These are phyloP conservation scores for Citrullus mucosospermus DNA, from an alignment of 306 rosid genomes.

Conservation along the genomic window DNA sequence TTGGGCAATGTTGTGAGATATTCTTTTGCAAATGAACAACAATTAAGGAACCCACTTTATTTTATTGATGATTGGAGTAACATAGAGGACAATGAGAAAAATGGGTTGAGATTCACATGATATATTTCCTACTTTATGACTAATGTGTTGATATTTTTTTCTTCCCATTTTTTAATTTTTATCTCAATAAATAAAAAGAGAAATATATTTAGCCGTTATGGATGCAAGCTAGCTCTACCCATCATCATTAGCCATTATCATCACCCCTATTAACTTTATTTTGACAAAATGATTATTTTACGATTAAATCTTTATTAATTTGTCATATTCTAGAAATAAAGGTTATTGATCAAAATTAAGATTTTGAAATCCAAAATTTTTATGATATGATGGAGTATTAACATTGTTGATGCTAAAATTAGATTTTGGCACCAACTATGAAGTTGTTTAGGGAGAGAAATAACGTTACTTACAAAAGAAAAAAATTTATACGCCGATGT, in stretches of 20 bases:
- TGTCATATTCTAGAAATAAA: neutral
- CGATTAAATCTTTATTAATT: neutral
- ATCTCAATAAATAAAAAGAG: neutral
- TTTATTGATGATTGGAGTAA: neutral
- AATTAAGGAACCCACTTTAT: neutral
- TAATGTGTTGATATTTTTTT: neutral
- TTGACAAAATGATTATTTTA: neutral
- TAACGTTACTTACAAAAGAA: too few relatives aligned
- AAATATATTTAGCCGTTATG: neutral
- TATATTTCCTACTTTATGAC: neutral
- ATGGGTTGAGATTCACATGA: neutral
- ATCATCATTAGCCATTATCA: neutral
- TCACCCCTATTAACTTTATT: neutral
- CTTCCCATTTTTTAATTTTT: neutral
- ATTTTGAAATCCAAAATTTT: neutral
- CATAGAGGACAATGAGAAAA: neutral
- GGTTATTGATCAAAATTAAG: neutral
- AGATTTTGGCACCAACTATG: too few relatives aligned
- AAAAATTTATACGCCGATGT: too few relatives aligned
- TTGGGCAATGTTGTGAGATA: neutral
- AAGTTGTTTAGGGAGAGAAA: too few relatives aligned
- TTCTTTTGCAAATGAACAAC: neutral
- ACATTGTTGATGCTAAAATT: too few relatives aligned
- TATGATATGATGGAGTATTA: neutral
- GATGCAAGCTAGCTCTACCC: constrained; percentile 2